Evolutionary conservation across 2,329 filamentous ascomycete species (phyloP).

Genomic region (Gliomastix tumulicola): DNA sequence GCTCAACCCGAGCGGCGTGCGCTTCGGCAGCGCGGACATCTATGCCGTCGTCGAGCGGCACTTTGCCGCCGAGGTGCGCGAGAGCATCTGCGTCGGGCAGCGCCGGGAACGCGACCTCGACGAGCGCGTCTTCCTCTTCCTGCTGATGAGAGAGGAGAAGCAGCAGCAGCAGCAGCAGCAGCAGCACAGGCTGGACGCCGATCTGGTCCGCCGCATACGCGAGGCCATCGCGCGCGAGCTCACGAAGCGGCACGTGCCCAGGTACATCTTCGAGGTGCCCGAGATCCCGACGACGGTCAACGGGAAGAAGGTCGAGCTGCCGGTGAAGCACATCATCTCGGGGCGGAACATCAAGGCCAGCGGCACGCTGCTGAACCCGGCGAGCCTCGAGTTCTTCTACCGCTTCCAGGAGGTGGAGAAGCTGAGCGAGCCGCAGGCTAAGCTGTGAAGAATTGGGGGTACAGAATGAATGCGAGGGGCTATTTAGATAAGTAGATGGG

Average conservation of each 20-base stretch:
- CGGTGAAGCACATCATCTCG: slow-evolving; percentile 77
- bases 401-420: slow-evolving; percentile 22
- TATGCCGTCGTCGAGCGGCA: slow-evolving; percentile 65
- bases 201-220: slow-evolving; percentile 53
- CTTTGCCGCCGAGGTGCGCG: slow-evolving; percentile 56
- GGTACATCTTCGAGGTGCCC: slow-evolving; percentile 70
- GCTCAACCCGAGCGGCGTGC: slow-evolving; percentile 69
- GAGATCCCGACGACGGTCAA: slow-evolving; percentile 84
- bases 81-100: slow-evolving; percentile 77
- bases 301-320: slow-evolving; percentile 77
- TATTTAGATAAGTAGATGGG: no score
- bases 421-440: slow-evolving; percentile 17
- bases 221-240: slow-evolving; percentile 57
- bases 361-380: slow-evolving; percentile 69
- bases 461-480: no score
- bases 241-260: slow-evolving; percentile 70
- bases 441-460: slow-evolving; percentile 18
- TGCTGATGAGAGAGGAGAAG: slow-evolving; percentile 49
- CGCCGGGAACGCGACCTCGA: slow-evolving; percentile 50
- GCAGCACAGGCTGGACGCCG: slow-evolving; percentile 45
- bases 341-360: slow-evolving; percentile 68
- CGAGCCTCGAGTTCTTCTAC: slow-evolving; percentile 55
- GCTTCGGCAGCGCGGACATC: slow-evolving; percentile 76
- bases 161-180: no score
- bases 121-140: slow-evolving; percentile 48